These are phyloP conservation scores for Eudorina sp. DNA, from an alignment of 139 green algal genomes.

Conservation along the genomic window DNA sequence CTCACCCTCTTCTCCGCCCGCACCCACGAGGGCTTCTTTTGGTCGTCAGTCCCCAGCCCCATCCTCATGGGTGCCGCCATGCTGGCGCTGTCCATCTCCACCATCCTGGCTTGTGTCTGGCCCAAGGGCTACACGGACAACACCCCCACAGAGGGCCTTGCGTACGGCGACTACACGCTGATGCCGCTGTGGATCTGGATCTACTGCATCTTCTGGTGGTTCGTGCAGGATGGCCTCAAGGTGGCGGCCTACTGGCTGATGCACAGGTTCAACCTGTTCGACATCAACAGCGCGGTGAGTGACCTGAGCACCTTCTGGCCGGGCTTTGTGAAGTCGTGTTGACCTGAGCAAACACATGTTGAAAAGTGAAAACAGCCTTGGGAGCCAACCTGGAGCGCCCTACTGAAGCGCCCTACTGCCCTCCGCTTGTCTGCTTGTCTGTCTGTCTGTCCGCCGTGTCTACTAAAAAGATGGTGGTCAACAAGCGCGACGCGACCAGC, in stretches of 20 bases:
- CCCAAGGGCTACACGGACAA: slow-evolving; percentile 26
- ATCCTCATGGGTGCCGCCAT: slow-evolving; percentile 49
- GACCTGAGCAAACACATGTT: not conserved
- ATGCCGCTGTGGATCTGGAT: slow-evolving; percentile 85
- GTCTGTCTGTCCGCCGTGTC: not conserved
- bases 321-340: too few species aligned
- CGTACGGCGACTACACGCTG: slow-evolving; percentile 57
- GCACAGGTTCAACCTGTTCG: slow-evolving; percentile 74
- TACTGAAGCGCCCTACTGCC: too few species aligned
- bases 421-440: too few species aligned
- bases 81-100: slow-evolving; percentile 72
- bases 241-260: slow-evolving; percentile 44
- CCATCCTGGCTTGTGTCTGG: slow-evolving; percentile 69
- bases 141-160: slow-evolving; percentile 4
- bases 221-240: slow-evolving; percentile 84
- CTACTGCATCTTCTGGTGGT: slow-evolving; percentile 88
- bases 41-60: slow-evolving; percentile 56
- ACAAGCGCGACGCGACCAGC: slow-evolving; percentile 64
- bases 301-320: not conserved
- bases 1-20: slow-evolving; percentile 88
- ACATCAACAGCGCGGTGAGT: slow-evolving; percentile 64
- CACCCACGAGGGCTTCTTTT: slow-evolving; percentile 85
- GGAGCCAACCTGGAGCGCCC: too few species aligned
- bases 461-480: slow-evolving; percentile 67
- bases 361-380: too few species aligned